Conservation (phyloP, 164 flowering plant species). For the Dillenia suffruticosa region DNA sequence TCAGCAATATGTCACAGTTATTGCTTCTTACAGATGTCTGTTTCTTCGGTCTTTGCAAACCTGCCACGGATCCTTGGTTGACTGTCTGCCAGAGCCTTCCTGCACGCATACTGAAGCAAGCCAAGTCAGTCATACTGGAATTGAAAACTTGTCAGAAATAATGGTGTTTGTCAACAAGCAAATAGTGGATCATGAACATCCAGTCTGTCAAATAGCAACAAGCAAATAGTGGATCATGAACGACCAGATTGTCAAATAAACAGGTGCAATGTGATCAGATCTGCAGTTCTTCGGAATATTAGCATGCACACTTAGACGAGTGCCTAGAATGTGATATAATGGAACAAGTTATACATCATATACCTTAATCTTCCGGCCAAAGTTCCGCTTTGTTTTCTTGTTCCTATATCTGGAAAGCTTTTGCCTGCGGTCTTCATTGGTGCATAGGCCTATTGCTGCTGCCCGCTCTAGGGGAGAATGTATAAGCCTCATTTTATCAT, state of each 20-base stretch:
- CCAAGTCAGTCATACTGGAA: background rate
- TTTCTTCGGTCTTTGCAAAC: slow-evolving; percentile 87
- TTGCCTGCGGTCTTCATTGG: slow-evolving; percentile 69
- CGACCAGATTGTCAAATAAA: too few species aligned
- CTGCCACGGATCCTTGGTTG: slow-evolving; percentile 98
- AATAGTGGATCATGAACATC: too few species aligned
- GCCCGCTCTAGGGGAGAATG: slow-evolving; percentile 42
- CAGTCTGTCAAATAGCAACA: too few species aligned
- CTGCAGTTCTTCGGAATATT: too few species aligned
- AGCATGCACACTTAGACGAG: too few species aligned
- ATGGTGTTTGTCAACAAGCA: too few species aligned
- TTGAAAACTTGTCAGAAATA: background rate
- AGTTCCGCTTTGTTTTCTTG: slow-evolving; percentile 88
- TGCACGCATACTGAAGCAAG: slow-evolving; percentile 90
- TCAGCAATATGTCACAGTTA: background rate
- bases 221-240: too few species aligned
- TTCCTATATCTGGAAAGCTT: slow-evolving; percentile 92
- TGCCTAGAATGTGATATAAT: background rate
- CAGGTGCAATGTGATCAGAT: too few species aligned
- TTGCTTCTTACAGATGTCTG: slow-evolving; percentile 41
- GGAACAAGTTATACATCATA: background rate
- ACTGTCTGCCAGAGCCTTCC: slow-evolving; percentile 96
- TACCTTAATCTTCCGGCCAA: slow-evolving; percentile 96
- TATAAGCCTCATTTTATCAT: slow-evolving; percentile 32
- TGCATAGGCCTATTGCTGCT: slow-evolving; percentile 28